Evolutionary conservation across 148 eudicot species (phyloP).

Genomic region (Silene conica): DNA sequence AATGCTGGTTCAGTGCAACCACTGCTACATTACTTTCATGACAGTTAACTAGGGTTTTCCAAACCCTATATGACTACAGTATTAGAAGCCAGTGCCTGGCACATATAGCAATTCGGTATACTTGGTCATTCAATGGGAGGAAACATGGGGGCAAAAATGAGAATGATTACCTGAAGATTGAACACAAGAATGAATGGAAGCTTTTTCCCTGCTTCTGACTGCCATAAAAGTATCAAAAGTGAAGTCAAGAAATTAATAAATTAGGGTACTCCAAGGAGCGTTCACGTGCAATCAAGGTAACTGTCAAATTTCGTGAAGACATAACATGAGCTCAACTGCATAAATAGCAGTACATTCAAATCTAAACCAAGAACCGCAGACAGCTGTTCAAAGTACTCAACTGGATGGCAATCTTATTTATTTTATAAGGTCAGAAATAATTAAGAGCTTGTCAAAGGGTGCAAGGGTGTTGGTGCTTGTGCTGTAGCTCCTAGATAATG

Average conservation of each 20-base stretch:
- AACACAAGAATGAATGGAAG: constrained; percentile 84
- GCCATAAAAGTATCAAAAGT: constrained; percentile 29
- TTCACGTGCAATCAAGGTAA: neutral
- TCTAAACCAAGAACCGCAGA: neutral
- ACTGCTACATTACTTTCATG: neutral
- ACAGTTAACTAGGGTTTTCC: neutral
- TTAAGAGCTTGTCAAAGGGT: neutral
- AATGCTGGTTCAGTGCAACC: neutral
- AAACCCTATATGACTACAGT: neutral
- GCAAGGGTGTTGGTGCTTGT: constrained; percentile 2
- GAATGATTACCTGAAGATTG: constrained; percentile 69
- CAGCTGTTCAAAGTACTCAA: neutral
- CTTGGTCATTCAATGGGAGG: neutral
- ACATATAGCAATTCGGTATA: neutral
- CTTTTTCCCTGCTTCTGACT: constrained; percentile 85
- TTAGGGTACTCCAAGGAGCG: neutral
- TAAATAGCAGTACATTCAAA: neutral
- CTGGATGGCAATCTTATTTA: neutral
- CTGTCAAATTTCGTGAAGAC: neutral
- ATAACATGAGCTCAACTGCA: neutral
- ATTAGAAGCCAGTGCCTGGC: neutral
- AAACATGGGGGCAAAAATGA: neutral
- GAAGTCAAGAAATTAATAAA: constrained; percentile 9
- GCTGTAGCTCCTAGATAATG: too few relatives aligned
- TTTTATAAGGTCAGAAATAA: neutral